Evolutionary conservation across 2,329 filamentous ascomycete genomes (phyloP), one percentile per base, ranked within the genome.

Genomic region (Curvularia sp.): DNA sequence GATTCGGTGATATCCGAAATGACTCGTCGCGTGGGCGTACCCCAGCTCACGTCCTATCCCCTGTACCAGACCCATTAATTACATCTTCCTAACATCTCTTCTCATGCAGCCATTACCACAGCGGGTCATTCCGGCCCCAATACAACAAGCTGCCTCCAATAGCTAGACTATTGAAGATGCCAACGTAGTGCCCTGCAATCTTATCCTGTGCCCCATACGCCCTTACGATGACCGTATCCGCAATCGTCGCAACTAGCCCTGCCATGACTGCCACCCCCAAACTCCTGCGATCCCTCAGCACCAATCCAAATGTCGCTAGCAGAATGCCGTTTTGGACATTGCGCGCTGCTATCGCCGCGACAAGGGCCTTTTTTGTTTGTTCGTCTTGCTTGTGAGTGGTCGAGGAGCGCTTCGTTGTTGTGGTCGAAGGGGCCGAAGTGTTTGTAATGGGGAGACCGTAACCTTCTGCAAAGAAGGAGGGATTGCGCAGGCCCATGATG

Each of bases 111-210:
- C 5, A 27, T 41, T 49, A 68, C 67, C 66, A 68, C 45, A 67
- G 25, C 12, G 60, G 53, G 27, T 68, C 67, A 7, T 63, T 53
- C 12, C 66, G 54, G 9, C 66, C 57, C 67, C 67, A 70, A 45
- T 67, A 69, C 15, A 70, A 30, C 53, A 70, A 47, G 45, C 64
- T 69, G 2, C 67, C 67, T 3, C 67, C 67, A 25, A 70, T 63
- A 1, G 60, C 63, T 9, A 69, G 10, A 39, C 67, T 66, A 49
- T 70, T 70, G 41, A 70, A 66, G 8, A 70, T 53, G 0, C 67
- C 67, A n/a, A 70, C 38, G 30, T 63, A 69, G 27, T 70, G 67
- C 8, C 67, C 67, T 8, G 53, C 50, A 19, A 67, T 48, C 49
- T 70, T 70, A 6, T 69, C 63, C 36, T 62, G 63, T 13, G 57